Conservation (phyloP, 305 asterid genomes). For the Fraxinus sp. region DNA sequence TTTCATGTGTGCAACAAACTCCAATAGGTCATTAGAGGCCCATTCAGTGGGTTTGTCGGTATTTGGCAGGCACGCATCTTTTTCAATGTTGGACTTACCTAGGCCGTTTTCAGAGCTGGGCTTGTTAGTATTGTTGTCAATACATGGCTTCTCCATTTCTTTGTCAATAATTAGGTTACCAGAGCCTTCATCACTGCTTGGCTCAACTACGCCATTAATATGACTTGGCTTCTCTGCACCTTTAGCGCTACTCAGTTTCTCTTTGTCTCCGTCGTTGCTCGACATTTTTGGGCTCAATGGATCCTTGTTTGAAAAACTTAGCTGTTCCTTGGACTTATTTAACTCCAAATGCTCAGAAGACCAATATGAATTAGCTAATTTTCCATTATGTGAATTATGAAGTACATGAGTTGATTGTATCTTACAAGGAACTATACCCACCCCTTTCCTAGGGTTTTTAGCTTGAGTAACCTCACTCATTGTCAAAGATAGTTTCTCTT, state of each 20-base stretch:
- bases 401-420: constrained; percentile 28
- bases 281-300: constrained; percentile 27
- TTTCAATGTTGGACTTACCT: neutral
- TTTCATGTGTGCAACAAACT: constrained; percentile 77
- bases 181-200: constrained; percentile 6
- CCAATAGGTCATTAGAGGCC: constrained; percentile 58
- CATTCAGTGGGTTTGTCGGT: constrained; percentile 27
- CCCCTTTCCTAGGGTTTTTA: constrained; percentile 51
- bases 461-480: constrained; percentile 67
- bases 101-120: neutral
- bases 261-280: constrained; percentile 21
- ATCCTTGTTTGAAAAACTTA: constrained; percentile 31
- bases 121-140: constrained; percentile 11
- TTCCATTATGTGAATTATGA: constrained; percentile 32
- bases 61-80: neutral
- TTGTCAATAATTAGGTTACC: constrained; percentile 6
- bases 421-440: constrained; percentile 33
- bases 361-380: constrained; percentile 28
- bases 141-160: constrained; percentile 29
- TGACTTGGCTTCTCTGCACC: constrained; percentile 18
- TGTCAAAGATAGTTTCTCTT: constrained; percentile 61
- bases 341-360: constrained; percentile 42
- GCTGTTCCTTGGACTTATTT: constrained; percentile 39
- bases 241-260: constrained; percentile 9
- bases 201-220: constrained; percentile 13